These are phyloP conservation scores for Coemansia sp. DNA, from an alignment of 192 early-diverging fungal species.

Conservation along the genomic window DNA sequence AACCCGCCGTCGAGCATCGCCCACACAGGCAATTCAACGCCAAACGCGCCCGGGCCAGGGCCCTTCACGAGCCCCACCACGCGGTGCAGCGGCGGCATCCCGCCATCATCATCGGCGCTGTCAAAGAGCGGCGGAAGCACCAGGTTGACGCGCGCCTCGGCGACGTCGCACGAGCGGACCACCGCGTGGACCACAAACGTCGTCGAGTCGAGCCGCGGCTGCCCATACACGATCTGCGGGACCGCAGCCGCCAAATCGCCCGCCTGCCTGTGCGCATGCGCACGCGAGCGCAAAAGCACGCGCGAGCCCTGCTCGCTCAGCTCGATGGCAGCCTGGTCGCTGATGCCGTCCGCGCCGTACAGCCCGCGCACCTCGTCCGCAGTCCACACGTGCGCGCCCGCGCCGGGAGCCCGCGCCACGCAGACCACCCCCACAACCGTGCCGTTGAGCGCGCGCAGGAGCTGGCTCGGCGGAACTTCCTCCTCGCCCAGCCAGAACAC, in stretches of 20 bases:
- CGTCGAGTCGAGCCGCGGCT: constrained; percentile 35
- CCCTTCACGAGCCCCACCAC: constrained; percentile 45
- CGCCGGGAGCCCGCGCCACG: constrained; percentile 19
- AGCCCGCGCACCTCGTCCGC: constrained; percentile 14
- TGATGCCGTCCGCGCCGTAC: constrained; percentile 21
- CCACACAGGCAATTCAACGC: constrained; percentile 39
- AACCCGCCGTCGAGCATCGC: constrained; percentile 42
- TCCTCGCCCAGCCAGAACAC: constrained; percentile 67
- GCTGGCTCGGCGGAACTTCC: constrained; percentile 76
- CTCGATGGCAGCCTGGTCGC: constrained; percentile 23
- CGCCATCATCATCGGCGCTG: too few relatives aligned
- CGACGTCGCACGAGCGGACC: constrained; percentile 66
- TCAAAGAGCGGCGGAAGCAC: constrained; percentile 58
- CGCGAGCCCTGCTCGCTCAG: constrained; percentile 41
- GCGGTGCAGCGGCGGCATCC: constrained; percentile 6
- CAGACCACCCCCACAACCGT: constrained; percentile 75
- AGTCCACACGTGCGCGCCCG: constrained; percentile 32
- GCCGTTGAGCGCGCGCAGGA: constrained; percentile 82
- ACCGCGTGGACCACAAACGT: constrained; percentile 65
- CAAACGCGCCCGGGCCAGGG: constrained; percentile 22
- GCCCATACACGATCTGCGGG: constrained; percentile 47
- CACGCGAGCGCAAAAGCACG: constrained; percentile 8
- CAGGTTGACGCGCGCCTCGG: too few relatives aligned
- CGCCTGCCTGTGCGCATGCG: background rate
- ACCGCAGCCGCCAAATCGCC: constrained; percentile 1